phyloP scores from a whole-genome alignment of 176 grass and related monocot species.

The Eleusine indica region DNA sequence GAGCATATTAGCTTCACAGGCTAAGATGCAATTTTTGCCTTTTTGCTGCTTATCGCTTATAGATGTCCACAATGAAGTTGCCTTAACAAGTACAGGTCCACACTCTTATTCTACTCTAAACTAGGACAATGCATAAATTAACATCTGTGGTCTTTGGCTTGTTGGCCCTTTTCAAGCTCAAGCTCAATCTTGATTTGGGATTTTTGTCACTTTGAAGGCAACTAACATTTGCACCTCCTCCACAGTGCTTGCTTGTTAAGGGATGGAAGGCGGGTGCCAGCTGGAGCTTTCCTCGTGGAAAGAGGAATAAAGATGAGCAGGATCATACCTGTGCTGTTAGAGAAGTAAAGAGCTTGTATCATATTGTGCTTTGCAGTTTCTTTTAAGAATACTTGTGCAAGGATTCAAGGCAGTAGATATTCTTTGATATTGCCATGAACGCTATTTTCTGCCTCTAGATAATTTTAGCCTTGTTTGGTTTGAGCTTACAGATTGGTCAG shows the following conservation, averaged over 20 bases:
- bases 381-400: neutral
- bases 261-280: conserved; percentile 92
- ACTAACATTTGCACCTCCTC: conserved; percentile 6
- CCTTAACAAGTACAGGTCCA: neutral
- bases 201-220: neutral
- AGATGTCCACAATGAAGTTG: neutral
- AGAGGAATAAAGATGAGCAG: conserved; percentile 97
- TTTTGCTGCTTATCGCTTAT: neutral
- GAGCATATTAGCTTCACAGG: neutral
- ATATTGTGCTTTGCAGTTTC: conserved; percentile 15
- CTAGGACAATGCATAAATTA: neutral
- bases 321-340: conserved; percentile 88
- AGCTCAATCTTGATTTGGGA: neutral
- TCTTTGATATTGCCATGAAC: neutral
- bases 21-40: neutral
- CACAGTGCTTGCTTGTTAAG: conserved; percentile 96
- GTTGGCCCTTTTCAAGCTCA: neutral
- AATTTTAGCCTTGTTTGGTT: neutral
- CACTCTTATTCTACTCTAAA: neutral
- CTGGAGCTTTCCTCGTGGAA: conserved; percentile 98
- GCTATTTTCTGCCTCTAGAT: neutral
- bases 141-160: neutral
- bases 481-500: neutral
- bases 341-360: conserved; percentile 70
- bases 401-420: neutral